These are phyloP conservation scores for Taphrina sp. DNA, from an alignment of 1,139 yeast species.

Conservation along the genomic window DNA sequence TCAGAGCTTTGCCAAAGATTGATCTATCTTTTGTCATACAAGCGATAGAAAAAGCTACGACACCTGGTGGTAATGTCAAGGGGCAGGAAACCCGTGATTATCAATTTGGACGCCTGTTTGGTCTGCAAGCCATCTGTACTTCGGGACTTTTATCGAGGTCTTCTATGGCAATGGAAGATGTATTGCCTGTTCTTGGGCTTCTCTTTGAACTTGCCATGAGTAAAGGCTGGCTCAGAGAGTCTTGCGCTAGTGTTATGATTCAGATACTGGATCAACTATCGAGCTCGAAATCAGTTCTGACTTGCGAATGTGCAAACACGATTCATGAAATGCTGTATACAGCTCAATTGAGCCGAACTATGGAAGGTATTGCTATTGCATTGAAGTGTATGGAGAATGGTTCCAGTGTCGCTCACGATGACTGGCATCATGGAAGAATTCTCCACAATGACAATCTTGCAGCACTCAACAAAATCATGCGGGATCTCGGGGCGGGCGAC, in stretches of 20 bases:
- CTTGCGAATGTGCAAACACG: conserved; percentile 12
- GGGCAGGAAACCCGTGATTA: conserved; percentile 65
- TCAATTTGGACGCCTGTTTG: conserved; percentile 81
- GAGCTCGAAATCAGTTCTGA: not conserved
- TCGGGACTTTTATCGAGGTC: conserved; percentile 51
- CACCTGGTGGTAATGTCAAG: conserved; percentile 32
- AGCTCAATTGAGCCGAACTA: conserved; percentile 59
- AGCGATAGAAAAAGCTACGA: conserved; percentile 49
- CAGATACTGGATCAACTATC: conserved; percentile 50
- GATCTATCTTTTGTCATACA: conserved; percentile 47
- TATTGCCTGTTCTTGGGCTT: conserved; percentile 48
- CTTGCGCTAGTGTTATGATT: conserved; percentile 68
- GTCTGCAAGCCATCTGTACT: conserved; percentile 70
- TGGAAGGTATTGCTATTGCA: conserved; percentile 66
- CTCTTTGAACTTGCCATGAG: conserved; percentile 59
- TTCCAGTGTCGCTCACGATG: not conserved
- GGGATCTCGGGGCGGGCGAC: conserved; percentile 32
- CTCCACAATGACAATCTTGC: conserved; percentile 64
- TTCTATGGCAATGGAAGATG: conserved; percentile 42
- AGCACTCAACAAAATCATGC: conserved; percentile 60
- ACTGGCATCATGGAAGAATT: conserved; percentile 76
- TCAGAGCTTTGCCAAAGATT: conserved; percentile 9
- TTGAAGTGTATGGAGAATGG: conserved; percentile 39
- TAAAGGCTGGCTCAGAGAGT: conserved; percentile 86
- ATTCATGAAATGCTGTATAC: conserved; percentile 24